These are phyloP conservation scores for Neonectria coccinea DNA, from an alignment of 2,329 filamentous ascomycete genomes.

Conservation along the genomic window DNA sequence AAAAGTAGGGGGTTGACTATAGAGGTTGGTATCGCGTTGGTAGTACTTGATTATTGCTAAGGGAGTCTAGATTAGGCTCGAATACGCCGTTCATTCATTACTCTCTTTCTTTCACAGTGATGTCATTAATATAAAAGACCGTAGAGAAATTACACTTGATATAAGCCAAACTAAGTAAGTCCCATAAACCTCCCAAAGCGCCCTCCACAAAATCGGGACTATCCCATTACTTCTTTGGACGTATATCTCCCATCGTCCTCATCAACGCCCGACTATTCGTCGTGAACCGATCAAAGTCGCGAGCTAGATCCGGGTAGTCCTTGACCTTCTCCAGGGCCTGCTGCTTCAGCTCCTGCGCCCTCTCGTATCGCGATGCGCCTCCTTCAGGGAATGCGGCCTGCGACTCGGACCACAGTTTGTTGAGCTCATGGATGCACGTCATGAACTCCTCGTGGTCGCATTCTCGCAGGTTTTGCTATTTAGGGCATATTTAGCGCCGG, in stretches of 20 bases:
- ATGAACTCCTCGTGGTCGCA: slow-evolving; percentile 45
- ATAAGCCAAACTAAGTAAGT: too few relatives aligned
- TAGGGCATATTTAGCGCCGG: background rate
- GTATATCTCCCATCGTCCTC: slow-evolving; percentile 13
- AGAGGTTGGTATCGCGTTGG: background rate
- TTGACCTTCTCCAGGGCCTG: slow-evolving; percentile 40
- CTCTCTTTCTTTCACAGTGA: background rate
- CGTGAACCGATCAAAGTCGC: slow-evolving; percentile 46
- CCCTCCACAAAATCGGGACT: too few relatives aligned
- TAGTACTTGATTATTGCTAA: background rate
- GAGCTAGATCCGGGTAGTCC: slow-evolving; percentile 44
- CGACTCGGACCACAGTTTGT: slow-evolving; percentile 29
- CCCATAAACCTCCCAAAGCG: background rate
- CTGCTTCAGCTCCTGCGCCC: slow-evolving; percentile 37
- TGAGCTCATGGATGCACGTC: slow-evolving; percentile 29
- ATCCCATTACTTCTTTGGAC: background rate
- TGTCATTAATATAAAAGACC: too few relatives aligned
- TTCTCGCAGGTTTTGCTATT: slow-evolving; percentile 41
- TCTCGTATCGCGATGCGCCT: slow-evolving; percentile 19
- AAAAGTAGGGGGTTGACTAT: background rate
- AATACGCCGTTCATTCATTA: background rate
- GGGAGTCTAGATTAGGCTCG: background rate
- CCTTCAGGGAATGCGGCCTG: slow-evolving; percentile 12
- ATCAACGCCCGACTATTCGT: slow-evolving; percentile 31
- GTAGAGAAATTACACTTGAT: too few relatives aligned